phyloP scores from a whole-genome alignment of 371 early-diverging fungal genomes.

The Syncephalastrum sp. region DNA sequence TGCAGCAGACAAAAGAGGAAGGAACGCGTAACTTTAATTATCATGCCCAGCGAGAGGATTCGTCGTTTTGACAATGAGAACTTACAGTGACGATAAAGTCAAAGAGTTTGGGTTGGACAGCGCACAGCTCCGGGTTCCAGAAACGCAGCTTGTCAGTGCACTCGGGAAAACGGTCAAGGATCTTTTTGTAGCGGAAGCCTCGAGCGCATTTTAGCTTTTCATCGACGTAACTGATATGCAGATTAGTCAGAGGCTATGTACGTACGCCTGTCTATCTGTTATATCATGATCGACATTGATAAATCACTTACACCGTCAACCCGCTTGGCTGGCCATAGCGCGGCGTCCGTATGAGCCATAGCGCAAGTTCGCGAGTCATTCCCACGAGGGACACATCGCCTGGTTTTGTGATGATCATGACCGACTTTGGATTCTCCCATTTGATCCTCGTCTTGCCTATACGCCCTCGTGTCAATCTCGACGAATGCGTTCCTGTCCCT shows the following conservation, averaged over 20 bases:
- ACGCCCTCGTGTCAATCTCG: background rate
- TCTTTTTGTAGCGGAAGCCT: conserved; percentile 53
- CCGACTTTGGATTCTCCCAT: conserved; percentile 70
- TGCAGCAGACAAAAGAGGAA: conserved; percentile 14
- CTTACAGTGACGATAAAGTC: conserved; percentile 81
- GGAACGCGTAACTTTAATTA: background rate
- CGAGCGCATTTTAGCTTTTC: conserved; percentile 57
- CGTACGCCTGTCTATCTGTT: background rate
- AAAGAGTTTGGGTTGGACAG: conserved; percentile 63
- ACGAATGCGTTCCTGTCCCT: background rate
- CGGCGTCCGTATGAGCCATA: conserved; percentile 70
- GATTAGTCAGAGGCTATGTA: conserved; percentile 2
- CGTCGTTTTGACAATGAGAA: background rate
- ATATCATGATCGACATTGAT: background rate
- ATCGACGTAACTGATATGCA: conserved; percentile 58
- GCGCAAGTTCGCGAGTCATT: conserved; percentile 78
- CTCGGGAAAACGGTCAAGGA: conserved; percentile 30
- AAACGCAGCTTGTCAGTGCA: conserved; percentile 50
- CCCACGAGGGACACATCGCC: conserved; percentile 74
- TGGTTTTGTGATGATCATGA: conserved; percentile 91
- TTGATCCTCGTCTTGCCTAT: conserved; percentile 46
- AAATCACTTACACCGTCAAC: conserved; percentile 58
- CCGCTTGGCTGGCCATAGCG: conserved; percentile 47
- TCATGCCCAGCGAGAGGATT: background rate
- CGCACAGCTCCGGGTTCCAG: conserved; percentile 82